Conservation (phyloP, 2,329 filamentous ascomycete species). For the Fusarium circinatum region DNA sequence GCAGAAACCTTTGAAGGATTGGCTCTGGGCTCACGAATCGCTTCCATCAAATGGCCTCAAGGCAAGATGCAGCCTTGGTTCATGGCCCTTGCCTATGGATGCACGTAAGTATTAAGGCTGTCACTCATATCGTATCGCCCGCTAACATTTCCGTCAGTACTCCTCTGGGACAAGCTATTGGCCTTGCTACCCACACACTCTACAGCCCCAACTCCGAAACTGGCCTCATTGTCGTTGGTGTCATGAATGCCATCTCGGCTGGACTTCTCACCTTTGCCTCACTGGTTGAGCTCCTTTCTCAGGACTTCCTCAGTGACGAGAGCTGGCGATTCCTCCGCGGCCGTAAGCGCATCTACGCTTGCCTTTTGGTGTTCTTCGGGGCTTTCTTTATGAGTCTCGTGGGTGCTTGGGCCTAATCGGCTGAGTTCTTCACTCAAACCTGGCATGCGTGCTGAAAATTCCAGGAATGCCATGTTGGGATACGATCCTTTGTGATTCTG, state of each 20-base stretch:
- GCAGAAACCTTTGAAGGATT: slow-evolving; percentile 64
- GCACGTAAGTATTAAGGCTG: slow-evolving; percentile 52
- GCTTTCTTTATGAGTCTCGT: slow-evolving; percentile 72
- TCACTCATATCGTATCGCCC: not conserved
- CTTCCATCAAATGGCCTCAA: slow-evolving; percentile 59
- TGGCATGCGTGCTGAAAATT: not conserved
- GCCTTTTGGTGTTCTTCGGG: slow-evolving; percentile 66
- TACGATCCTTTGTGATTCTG: not conserved
- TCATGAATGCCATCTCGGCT: slow-evolving; percentile 79
- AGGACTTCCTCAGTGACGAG: slow-evolving; percentile 75
- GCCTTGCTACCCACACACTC: slow-evolving; percentile 73
- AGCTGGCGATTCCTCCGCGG: slow-evolving; percentile 68
- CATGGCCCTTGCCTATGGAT: slow-evolving; percentile 68
- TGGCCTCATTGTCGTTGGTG: slow-evolving; percentile 75
- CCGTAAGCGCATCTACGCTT: slow-evolving; percentile 63
- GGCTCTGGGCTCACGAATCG: slow-evolving; percentile 72
- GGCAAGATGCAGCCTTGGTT: slow-evolving; percentile 61
- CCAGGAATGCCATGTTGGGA: not conserved
- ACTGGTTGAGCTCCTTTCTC: slow-evolving; percentile 75
- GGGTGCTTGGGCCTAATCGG: slow-evolving; percentile 67
- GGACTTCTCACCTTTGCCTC: slow-evolving; percentile 78
- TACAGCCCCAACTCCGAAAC: slow-evolving; percentile 75
- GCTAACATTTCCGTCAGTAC: slow-evolving; percentile 58
- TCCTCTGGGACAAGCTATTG: slow-evolving; percentile 78
- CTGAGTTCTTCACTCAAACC: not conserved